Base-by-base conservation (phyloP, 805 yeast species). In the Suhomyces tanzawaensis region DNA sequence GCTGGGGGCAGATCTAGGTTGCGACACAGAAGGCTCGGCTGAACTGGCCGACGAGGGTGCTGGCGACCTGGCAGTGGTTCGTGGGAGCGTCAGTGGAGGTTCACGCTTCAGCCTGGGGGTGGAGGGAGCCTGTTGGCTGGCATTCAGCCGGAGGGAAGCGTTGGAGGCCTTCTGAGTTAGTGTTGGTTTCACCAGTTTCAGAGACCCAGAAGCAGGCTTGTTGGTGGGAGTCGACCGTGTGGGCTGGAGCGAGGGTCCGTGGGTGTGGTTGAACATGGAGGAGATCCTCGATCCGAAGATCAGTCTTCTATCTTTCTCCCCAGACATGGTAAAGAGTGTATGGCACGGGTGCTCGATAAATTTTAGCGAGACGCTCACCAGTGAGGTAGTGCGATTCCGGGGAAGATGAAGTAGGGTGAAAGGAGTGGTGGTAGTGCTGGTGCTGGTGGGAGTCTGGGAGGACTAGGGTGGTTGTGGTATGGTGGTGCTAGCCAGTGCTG, bases 221-320 rank as follows among this genome's bases (percentile, higher is more conserved):
- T 19, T 24, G n/a, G 19, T 27, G 18, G 30, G 19, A 5, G 18
- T 7, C 11, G 23, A 12, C 13, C 23, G 9, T 4, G 23, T 13
- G 23, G 31, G 7, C 17, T 21, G 9, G 33, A 28, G 15, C 26
- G 39, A 23, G 22, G 22, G 24, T 7, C 26, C 37, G 19, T 31
- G 36, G 33, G 37, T 32, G 29, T 39, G 37, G 44, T 51, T 51
- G 46, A 62, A 62, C 19, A 62, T 60, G 11, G 65, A 57, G 34
- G 58, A 50, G 23, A 62, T 53, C 18, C 66, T 53, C 7, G 57
- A 45, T 24, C 66, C 65, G 40, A 62, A 60, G 26, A 52, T 47
- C 30, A 48, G 47, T 32, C 48, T 40, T 43, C 41, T 51, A 45
- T 44, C 45, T 27, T 40, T 39, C 11, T 39, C 44, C 11, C 36